Evolutionary conservation across 768 basidiomycete species (phyloP), one percentile per base, ranked within the genome.

Genomic region (Candolleomyces aberdarensis): DNA sequence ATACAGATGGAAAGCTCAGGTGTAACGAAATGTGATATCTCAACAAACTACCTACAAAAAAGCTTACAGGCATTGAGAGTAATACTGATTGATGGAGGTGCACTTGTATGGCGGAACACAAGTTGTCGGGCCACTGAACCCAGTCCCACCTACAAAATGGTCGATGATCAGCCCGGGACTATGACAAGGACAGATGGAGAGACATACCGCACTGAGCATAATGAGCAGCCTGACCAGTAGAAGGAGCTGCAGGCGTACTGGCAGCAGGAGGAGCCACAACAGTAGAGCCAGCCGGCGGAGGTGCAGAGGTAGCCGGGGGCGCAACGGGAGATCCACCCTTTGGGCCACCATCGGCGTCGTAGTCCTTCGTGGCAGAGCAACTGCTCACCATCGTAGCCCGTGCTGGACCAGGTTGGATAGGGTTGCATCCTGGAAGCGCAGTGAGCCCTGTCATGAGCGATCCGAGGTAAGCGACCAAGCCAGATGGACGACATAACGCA

Each of bases 41-140:
- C 26, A 26, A 26, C 26, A 26, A 26, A 26, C 26, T 26, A 26
- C 26, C 26, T 26, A 26, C 26, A 26, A 3, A 26, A 43, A n/a
- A 43, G 11, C 15, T 56, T 46, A 60, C 26, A 56, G 11, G 32
- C 59, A 60, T 62, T 71, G 71, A 54, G 67, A 70, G 59, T 66
- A 69, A 47, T 62, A 70, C 40, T 58, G 46, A 54, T 67, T 70
- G 20, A 53, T 26, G 39, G 22, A 43, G 3, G 60, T 54, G 31
- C 71, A 72, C 15, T 56, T 72, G 49, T 65, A 72, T 1, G 69
- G 68, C 31, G 69, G 6, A 47, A 50, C 68, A 59, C 71, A 70
- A 46, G 29, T 26, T n/a, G 63, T 65, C 14, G 71, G 68, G 8
- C 75, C 75, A 44, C 65, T 65, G 64, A 66, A 76, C 17, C 71